These are phyloP conservation scores for Lactarius akahatsu DNA, from an alignment of 768 basidiomycete species.

Conservation along the genomic window DNA sequence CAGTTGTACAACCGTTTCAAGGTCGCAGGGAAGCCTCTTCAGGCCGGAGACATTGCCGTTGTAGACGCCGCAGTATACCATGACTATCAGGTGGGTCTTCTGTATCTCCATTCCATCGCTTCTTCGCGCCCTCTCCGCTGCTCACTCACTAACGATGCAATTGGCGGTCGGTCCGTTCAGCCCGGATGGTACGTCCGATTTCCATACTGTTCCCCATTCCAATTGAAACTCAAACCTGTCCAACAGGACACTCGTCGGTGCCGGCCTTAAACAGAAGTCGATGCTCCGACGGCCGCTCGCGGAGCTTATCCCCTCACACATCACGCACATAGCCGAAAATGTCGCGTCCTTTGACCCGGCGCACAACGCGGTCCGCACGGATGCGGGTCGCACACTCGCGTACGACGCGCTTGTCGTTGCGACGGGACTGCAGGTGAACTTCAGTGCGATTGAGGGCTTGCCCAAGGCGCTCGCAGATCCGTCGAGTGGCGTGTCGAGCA, in stretches of 20 bases:
- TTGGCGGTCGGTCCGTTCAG: conserved; percentile 39
- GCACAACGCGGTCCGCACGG: conserved; percentile 69
- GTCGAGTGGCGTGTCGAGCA: conserved; percentile 80
- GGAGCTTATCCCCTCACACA: conserved; percentile 71
- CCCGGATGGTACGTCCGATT: conserved; percentile 76
- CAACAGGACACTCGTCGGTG: conserved; percentile 83
- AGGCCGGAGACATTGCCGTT: conserved; percentile 78
- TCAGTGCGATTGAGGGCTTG: conserved; percentile 71
- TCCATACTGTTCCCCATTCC: not conserved
- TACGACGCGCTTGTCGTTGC: conserved; percentile 92
- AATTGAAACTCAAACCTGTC: not conserved
- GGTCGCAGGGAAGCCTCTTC: conserved; percentile 63
- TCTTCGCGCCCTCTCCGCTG: not conserved
- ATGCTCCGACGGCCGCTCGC: conserved; percentile 64
- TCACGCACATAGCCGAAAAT: conserved; percentile 68
- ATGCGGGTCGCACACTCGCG: conserved; percentile 62
- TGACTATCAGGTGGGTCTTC: conserved; percentile 67
- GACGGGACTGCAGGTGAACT: conserved; percentile 86
- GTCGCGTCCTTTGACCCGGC: conserved; percentile 74
- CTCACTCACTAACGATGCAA: conserved; percentile 18
- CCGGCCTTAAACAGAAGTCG: conserved; percentile 75
- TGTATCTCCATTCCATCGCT: conserved; percentile 4
- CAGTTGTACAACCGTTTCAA: conserved; percentile 84
- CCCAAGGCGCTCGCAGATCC: conserved; percentile 74
- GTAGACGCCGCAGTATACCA: conserved; percentile 81